Conservation (phyloP, 176 grass and related monocot species). For the Pontederia crassipes region DNA sequence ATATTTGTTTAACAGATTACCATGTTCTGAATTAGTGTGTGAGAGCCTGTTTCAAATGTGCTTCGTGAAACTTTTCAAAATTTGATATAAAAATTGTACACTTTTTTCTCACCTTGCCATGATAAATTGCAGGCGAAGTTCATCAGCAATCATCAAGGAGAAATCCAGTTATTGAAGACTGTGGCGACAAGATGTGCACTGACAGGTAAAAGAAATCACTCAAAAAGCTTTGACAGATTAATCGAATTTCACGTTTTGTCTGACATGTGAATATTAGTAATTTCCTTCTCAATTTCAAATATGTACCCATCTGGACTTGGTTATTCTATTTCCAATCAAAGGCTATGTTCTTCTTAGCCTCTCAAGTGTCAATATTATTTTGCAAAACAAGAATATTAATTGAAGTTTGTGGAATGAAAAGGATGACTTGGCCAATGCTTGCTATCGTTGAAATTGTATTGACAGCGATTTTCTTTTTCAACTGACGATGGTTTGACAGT, state of each 20-base stretch:
- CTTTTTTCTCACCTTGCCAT: not conserved
- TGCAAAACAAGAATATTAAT: not conserved
- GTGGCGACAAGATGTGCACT: constrained; percentile 48
- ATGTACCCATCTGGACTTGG: not conserved
- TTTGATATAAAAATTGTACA: not conserved
- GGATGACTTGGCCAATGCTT: not conserved
- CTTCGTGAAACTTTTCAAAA: not conserved
- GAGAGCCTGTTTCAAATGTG: too few relatives aligned
- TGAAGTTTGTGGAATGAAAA: not conserved
- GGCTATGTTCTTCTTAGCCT: too few relatives aligned
- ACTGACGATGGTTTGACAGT: not conserved
- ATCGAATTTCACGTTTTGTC: not conserved
- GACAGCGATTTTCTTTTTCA: too few relatives aligned
- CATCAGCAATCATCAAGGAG: constrained; percentile 65
- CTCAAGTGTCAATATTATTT: not conserved
- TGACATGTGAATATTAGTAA: not conserved
- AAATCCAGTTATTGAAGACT: constrained; percentile 60
- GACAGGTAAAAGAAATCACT: constrained; percentile 42
- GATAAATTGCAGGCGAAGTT: constrained; percentile 58
- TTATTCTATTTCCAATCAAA: too few relatives aligned
- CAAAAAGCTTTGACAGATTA: not conserved
- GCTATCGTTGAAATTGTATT: not conserved
- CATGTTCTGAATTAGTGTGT: too few relatives aligned
- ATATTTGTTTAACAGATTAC: too few relatives aligned
- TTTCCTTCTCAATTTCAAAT: not conserved